Evolutionary conservation across 1,139 yeast species (phyloP).

Genomic region (Candida pseudocylindracea): DNA sequence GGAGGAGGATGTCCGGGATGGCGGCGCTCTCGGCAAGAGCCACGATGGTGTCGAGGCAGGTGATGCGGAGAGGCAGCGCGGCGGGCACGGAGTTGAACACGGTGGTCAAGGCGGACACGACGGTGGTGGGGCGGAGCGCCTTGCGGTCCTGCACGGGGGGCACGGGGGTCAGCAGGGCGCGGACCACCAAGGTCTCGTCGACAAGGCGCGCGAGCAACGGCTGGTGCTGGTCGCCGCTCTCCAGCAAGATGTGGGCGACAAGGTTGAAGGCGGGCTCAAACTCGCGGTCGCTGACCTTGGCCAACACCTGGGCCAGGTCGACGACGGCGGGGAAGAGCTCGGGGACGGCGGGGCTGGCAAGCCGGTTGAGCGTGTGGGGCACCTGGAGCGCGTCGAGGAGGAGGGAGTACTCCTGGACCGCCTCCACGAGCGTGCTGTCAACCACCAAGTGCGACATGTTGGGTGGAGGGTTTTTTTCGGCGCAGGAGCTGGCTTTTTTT

Average conservation of each 20-base stretch:
- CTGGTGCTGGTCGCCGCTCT: conserved; percentile 10
- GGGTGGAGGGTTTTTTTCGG: neutral
- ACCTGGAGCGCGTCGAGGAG: conserved; percentile 15
- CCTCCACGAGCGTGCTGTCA: conserved; percentile 20
- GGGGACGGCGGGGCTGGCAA: conserved; percentile 10
- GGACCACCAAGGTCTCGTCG: conserved; percentile 6
- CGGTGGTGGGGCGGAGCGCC: conserved; percentile 19
- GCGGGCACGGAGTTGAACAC: conserved; percentile 21
- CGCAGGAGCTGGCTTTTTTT: neutral
- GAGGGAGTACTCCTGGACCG: conserved; percentile 17
- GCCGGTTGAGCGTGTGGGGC: conserved; percentile 2
- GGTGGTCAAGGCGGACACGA: conserved; percentile 19
- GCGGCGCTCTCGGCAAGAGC: conserved; percentile 11
- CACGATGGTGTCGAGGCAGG: conserved; percentile 13
- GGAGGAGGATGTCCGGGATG: conserved; percentile 14
- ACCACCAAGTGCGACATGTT: conserved; percentile 24
- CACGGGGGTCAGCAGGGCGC: conserved; percentile 6
- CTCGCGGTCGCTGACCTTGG: conserved; percentile 4
- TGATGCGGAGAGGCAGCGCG: conserved; percentile 12
- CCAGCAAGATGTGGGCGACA: conserved; percentile 14
- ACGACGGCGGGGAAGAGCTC: conserved; percentile 7
- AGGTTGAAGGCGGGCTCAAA: conserved; percentile 17
- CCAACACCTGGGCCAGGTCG: neutral
- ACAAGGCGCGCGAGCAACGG: conserved; percentile 11
- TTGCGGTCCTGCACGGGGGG: conserved; percentile 24